Conservation (phyloP, 2,329 filamentous ascomycete genomes). For the Beauveria sp. region DNA sequence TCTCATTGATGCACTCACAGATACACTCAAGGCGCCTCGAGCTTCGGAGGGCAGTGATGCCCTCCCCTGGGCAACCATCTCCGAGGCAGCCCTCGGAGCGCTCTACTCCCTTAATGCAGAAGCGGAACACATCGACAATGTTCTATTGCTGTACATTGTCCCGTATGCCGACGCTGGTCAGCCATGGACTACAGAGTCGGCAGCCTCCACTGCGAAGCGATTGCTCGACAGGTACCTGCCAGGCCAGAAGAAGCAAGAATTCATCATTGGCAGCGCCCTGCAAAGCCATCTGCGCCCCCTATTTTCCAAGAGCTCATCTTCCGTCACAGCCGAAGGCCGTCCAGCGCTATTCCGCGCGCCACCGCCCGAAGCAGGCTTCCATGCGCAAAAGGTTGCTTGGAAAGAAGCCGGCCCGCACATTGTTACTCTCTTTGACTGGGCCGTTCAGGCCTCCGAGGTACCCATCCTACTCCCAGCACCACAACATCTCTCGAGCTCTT, state of each 20-base stretch:
- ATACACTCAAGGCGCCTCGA: background rate
- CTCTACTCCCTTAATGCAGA: slow-evolving; percentile 20
- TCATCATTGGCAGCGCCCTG: slow-evolving; percentile 52
- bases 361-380: background rate
- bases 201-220: slow-evolving; percentile 22
- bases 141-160: slow-evolving; percentile 24
- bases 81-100: slow-evolving; percentile 22
- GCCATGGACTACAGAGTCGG: slow-evolving; percentile 30
- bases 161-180: slow-evolving; percentile 25
- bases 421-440: slow-evolving; percentile 40
- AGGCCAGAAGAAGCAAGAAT: slow-evolving; percentile 18
- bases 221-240: slow-evolving; percentile 26
- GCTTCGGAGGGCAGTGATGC: background rate
- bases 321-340: slow-evolving; percentile 22
- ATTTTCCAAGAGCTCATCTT: slow-evolving; percentile 51
- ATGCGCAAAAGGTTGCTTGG: slow-evolving; percentile 16
- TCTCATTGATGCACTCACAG: background rate
- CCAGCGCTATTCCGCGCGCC: slow-evolving; percentile 19
- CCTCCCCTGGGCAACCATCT: slow-evolving; percentile 3
- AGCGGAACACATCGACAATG: slow-evolving; percentile 11
- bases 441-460: slow-evolving; percentile 43
- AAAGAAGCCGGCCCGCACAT: slow-evolving; percentile 17
- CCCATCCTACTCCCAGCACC: background rate
- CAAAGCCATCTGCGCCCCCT: slow-evolving; percentile 57
- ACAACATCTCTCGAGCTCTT: background rate